Percentiles rank a stretch among this genome's conserved stretches.
Conservation (phyloP, 2,329 filamentous ascomycete genomes). For the Gliomastix tumulicola region DNA sequence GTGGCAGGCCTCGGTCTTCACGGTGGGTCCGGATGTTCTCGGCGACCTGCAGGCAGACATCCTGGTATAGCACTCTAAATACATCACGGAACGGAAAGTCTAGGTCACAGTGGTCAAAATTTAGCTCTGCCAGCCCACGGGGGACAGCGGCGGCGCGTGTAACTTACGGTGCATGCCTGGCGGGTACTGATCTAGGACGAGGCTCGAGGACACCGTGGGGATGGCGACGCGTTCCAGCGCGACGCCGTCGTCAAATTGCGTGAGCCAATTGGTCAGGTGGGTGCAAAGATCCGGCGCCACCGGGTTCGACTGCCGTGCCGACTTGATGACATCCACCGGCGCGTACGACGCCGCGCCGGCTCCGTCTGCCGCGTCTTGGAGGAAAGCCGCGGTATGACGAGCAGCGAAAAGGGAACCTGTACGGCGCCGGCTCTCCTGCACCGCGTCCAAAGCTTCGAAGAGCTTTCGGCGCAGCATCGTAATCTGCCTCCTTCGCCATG, state of each 20-base stretch:
- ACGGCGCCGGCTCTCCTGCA: too few relatives aligned
- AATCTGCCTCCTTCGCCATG: too few relatives aligned
- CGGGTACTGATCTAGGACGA: slow-evolving; percentile 6
- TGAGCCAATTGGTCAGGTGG: slow-evolving; percentile 2
- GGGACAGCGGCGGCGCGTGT: too few relatives aligned
- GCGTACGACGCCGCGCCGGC: background rate
- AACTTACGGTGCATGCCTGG: slow-evolving; percentile 5
- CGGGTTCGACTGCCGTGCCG: background rate
- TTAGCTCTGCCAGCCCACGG: background rate
- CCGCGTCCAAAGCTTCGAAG: too few relatives aligned
- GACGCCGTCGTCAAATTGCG: background rate
- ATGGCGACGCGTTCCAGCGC: background rate
- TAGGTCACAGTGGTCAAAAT: background rate
- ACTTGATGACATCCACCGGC: background rate
- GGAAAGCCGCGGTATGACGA: slow-evolving; percentile 1
- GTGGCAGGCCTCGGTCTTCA: too few relatives aligned
- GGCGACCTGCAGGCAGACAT: background rate
- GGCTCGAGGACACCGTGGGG: slow-evolving; percentile 5
- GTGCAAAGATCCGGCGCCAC: background rate
- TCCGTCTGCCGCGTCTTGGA: background rate
- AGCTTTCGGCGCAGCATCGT: too few relatives aligned
- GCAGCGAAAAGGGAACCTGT: slow-evolving; percentile 3
- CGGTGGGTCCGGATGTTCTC: too few relatives aligned
- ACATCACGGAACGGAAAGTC: background rate
- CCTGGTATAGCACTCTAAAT: background rate